Evolutionary conservation across 305 asterid species (phyloP).

Genomic region (Fraxinus ornus): DNA sequence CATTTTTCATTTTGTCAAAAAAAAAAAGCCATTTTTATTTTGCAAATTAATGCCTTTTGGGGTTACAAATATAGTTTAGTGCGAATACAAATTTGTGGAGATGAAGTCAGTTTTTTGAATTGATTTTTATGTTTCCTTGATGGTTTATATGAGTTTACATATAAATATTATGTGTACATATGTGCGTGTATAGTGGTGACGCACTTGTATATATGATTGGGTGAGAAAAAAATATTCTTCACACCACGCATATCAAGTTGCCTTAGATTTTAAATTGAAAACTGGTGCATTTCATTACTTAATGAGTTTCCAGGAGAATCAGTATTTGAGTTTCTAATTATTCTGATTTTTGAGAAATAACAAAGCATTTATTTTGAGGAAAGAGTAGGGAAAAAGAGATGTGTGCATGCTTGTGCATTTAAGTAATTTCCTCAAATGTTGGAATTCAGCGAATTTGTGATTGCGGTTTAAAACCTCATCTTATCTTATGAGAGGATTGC

Average conservation of each 20-base stretch:
- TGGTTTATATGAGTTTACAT: not conserved
- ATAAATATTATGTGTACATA: not conserved
- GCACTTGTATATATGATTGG: not conserved
- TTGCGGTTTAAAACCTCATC: not conserved
- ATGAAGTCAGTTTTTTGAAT: not conserved
- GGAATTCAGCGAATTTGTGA: not conserved
- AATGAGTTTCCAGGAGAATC: conserved; percentile 1
- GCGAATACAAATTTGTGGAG: not conserved
- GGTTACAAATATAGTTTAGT: not conserved
- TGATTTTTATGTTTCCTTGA: not conserved
- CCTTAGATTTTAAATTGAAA: not conserved
- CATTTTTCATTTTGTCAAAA: not conserved
- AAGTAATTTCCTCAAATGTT: conserved; percentile 4
- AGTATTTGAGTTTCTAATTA: not conserved
- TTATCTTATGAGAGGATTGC: not conserved
- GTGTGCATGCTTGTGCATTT: not conserved
- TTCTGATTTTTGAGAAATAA: conserved; percentile 29
- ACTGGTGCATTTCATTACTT: not conserved
- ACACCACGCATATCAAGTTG: not conserved
- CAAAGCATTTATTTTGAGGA: not conserved
- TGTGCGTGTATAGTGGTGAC: not conserved
- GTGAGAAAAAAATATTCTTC: not conserved
- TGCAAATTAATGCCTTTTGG: not conserved
- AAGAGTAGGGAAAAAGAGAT: not conserved
- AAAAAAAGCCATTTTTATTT: not conserved